A percentile compares a stretch with the other conserved stretches of the same genome.
Conservation (phyloP, 1,284 basidiomycete genomes). For the Moesziomyces sp. region DNA sequence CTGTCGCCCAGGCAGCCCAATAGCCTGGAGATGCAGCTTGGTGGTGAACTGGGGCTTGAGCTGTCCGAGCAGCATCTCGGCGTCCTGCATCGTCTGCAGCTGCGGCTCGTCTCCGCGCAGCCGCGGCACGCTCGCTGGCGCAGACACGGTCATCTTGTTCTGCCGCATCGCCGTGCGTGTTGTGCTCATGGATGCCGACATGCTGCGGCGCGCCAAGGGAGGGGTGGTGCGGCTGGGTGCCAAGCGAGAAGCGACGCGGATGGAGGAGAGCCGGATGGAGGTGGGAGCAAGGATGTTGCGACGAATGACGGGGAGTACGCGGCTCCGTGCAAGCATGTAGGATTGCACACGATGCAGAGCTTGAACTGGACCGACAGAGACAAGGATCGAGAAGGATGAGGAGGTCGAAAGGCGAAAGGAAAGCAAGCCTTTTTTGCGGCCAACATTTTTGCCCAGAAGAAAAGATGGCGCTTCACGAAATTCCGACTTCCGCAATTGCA, state of each 20-base stretch:
- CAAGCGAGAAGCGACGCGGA: no score
- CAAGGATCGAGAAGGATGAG: no score
- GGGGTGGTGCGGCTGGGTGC: no score
- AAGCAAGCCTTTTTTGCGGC: neutral
- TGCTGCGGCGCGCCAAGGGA: no score
- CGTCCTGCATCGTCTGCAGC: constrained; percentile 19
- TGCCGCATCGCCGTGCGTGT: constrained; percentile 26
- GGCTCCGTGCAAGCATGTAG: constrained; percentile 1
- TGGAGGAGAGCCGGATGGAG: no score
- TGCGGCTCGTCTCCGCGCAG: constrained; percentile 23
- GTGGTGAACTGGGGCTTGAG: constrained; percentile 30
- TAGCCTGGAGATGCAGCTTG: constrained; percentile 27
- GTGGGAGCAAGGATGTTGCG: no score
- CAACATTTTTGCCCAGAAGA: constrained; percentile 2
- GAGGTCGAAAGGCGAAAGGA: no score
- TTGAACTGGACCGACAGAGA: no score
- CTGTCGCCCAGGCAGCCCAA: constrained; percentile 26
- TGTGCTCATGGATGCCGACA: constrained; percentile 4
- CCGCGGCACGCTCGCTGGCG: constrained; percentile 21
- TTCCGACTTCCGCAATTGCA: constrained; percentile 9
- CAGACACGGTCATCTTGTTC: constrained; percentile 20
- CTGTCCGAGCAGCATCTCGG: constrained; percentile 24
- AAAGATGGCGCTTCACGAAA: neutral
- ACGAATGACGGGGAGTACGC: no score
- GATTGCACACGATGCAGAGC: no score